A percentile compares a stretch with the other conserved stretches of the same genome.
Conservation (phyloP, 176 grass and related monocot genomes). For the Metroxylon sagu region DNA sequence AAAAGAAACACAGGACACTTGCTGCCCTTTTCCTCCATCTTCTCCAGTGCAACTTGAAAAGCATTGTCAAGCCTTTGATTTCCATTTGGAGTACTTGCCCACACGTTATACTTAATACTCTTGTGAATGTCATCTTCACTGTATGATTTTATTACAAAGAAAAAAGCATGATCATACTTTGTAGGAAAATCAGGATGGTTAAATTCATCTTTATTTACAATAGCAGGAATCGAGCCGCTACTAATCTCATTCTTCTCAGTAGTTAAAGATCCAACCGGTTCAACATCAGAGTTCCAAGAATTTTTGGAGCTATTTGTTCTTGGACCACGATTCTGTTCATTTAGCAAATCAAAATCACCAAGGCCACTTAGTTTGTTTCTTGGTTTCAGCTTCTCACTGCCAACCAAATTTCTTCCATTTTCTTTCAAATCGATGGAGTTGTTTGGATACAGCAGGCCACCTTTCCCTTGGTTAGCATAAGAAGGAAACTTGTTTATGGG, state of each 20-base stretch:
- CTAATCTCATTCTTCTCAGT: constrained; percentile 15
- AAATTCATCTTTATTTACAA: constrained; percentile 42
- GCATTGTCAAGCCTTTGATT: constrained; percentile 91
- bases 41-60: constrained; percentile 69
- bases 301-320: constrained; percentile 30
- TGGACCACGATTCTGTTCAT: constrained; percentile 24
- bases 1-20: constrained; percentile 78
- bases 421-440: constrained; percentile 38
- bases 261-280: constrained; percentile 13
- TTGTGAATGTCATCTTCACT: constrained; percentile 98
- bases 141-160: constrained; percentile 95
- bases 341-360: constrained; percentile 29
- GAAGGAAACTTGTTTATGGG: constrained; percentile 37
- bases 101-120: constrained; percentile 94
- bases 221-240: constrained; percentile 14
- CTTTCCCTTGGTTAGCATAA: constrained; percentile 51
- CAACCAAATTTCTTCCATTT: constrained; percentile 39
- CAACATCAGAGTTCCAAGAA: constrained; percentile 18
- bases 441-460: constrained; percentile 31
- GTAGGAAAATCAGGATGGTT: constrained; percentile 69
- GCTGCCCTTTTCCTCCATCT: constrained; percentile 46
- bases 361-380: constrained; percentile 41
- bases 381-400: constrained; percentile 33
- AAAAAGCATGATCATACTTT: constrained; percentile 69
- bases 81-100: constrained; percentile 90